Evolutionary conservation across 495 filamentous ascomycete species (phyloP), one percentile per base, ranked within the genome.

Genomic region (Penicillium canariense): DNA sequence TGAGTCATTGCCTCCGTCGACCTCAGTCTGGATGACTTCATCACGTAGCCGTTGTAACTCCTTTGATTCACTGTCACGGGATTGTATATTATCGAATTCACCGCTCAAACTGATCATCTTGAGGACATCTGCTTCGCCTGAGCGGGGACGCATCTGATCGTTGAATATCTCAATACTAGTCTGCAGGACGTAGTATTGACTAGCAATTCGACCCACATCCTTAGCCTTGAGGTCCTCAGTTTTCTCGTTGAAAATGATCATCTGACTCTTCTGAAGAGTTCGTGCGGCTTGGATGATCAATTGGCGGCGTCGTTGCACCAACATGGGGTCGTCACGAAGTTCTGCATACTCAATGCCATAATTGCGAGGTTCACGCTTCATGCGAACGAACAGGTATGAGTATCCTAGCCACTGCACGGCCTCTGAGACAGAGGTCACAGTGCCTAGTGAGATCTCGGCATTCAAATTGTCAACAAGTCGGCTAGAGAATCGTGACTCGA

Each of bases 321-420:
- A 77, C 48, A 82, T 81, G 14, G 90, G 91, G 63, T 99, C 94
- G 61, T 96, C 87, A 18, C 82, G 77, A 32, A 87, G 87, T 71
- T 97, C 94, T n/a, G 87, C 76, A 85, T 86, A 97, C 43, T 95
- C 90, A 50, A 99, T 96, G n/a, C 92, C 95, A 67, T 99, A 99
- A 7, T 86, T 81, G 52, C 93, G 82, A 1, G 92, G 95, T 60
- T 91, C 96, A 38, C 87, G 84, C 66, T 88, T 84, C 94, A 97
- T 97, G 28, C 94, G 86, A 35, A 97, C 93, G 60, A 93, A 97
- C 3, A 99, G 80, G 66, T 97, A 99, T 2, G 93, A 96, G 67
- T 99, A 97, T 11, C 94, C 91, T 10, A 99, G 84, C 94, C 94
- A 99, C 62, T 93, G 88, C 0, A 96, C 91, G 5, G 87, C 94